Percentiles rank a stretch among this genome's conserved stretches.
phyloP scores from a whole-genome alignment of 352 stramenopile genomes.

The Phytophthora hybrid region DNA sequence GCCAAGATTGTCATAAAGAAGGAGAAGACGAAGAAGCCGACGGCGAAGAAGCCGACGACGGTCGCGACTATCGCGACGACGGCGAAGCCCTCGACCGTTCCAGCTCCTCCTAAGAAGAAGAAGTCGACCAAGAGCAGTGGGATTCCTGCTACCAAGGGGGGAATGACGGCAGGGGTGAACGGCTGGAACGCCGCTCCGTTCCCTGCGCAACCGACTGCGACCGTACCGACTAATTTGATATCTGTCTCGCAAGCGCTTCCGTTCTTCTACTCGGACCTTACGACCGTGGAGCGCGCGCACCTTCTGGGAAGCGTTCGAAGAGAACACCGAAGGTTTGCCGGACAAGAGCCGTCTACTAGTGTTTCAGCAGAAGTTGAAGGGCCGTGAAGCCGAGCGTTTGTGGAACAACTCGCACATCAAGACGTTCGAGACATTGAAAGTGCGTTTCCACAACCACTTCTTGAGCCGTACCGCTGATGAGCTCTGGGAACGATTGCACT shows the following conservation, averaged over 20 bases:
- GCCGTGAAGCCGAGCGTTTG: not conserved
- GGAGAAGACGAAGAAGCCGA: not conserved
- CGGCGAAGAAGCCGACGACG: no score
- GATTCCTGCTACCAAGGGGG: not conserved
- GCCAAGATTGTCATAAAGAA: not conserved
- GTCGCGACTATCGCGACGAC: no score
- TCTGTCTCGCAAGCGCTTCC: not conserved
- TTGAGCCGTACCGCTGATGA: slow-evolving; percentile 4
- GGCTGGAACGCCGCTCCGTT: not conserved
- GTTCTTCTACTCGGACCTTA: not conserved
- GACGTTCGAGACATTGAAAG: not conserved
- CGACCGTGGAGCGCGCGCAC: not conserved
- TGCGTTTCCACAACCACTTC: slow-evolving; percentile 6
- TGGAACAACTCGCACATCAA: not conserved
- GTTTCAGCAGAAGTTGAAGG: slow-evolving; percentile 2
- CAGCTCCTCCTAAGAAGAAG: no score
- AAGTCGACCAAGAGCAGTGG: not conserved
- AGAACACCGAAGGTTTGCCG: not conserved
- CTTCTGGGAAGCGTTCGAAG: slow-evolving; percentile 11
- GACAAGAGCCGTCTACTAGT: not conserved
- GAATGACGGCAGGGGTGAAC: no score
- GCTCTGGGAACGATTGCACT: not conserved
- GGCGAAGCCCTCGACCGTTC: no score
- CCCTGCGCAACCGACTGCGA: not conserved
- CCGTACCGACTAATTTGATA: not conserved